Base-by-base conservation (phyloP, 106 monocot species). In the Iris macrosiphon region DNA sequence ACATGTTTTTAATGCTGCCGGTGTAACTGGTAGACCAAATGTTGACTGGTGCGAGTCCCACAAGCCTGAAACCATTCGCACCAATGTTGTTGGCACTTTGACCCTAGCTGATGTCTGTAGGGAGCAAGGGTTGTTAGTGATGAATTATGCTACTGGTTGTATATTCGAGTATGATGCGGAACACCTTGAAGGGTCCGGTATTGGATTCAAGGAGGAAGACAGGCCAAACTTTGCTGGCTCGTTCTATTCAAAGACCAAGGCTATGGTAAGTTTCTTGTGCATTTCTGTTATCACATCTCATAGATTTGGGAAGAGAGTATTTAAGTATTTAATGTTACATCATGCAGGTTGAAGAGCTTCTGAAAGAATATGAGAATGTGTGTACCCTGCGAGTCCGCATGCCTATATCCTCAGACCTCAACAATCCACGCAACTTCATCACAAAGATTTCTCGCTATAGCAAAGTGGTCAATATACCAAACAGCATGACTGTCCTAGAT, bases 321-420 rank as follows among this genome's bases (percentile, higher is more conserved):
- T n/a, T n/a, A n/a, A n/a, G n/a, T 29, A 21, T 52, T 52, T 16
- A 31, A 7, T 6, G n/a, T 14, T 0, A 13, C 17, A 37, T n/a
- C n/a, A 53, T 57, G 32, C 70, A 76, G 69, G 73, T 74, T 60
- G 73, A 74, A 57, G 73, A 79, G 42, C 69, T 74, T 3, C 21
- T 79, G 62, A 79, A 79, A 34, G 69, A 74, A 41, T 79, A 61
- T 21, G 79, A 74, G 0, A 79, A 79, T 49, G 79, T 79, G 13
- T 79, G 76, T 52, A 76, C 70, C 9, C 69, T 76, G 2, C 40
- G 76, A 53, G 76, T 76, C 4, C 49, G 70, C 6, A 70, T 76
- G 76, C 76, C 76, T 4, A 76, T 76, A 42, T 70, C 76, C 28
- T 70, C 70, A 16, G 76, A 76, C 41, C 65, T 76, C 12, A 50